Percentiles rank a stretch among this genome's conserved stretches.
These are phyloP conservation scores for Aspergillus puulaauensis DNA, from an alignment of 2,329 filamentous ascomycete genomes.

Conservation along the genomic window DNA sequence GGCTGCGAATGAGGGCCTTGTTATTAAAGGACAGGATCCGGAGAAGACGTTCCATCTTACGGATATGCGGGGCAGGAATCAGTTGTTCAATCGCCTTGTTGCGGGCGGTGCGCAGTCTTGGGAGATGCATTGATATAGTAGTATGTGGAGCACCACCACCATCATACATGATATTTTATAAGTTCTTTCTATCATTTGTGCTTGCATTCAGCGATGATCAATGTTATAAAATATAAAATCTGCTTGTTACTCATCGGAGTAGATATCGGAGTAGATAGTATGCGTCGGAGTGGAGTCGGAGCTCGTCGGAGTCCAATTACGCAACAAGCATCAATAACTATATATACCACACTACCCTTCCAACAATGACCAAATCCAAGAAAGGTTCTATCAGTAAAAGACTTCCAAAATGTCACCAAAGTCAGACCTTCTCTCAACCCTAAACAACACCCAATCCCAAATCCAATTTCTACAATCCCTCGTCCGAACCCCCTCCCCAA, in stretches of 20 bases:
- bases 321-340: not conserved
- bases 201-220: no score
- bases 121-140: slow-evolving; percentile 30
- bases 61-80: slow-evolving; percentile 69
- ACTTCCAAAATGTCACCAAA: not conserved
- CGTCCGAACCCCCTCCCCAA: not conserved
- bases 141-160: no score
- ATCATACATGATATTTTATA: no score
- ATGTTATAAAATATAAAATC: no score
- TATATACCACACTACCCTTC: not conserved
- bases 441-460: not conserved
- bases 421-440: not conserved
- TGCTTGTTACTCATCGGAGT: no score
- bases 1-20: slow-evolving; percentile 59
- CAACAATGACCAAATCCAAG: not conserved
- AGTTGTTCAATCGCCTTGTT: slow-evolving; percentile 76
- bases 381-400: not conserved
- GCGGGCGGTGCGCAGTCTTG: slow-evolving; percentile 80
- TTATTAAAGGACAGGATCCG: slow-evolving; percentile 58
- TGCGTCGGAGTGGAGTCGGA: not conserved
- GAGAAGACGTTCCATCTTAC: slow-evolving; percentile 64
- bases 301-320: not conserved
- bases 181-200: no score
- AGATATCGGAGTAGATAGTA: no score
- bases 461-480: not conserved